Percentiles rank a stretch among this genome's conserved stretches.
phyloP scores from a whole-genome alignment of 1,284 basidiomycete genomes.

The Rhizopogon parksii region DNA sequence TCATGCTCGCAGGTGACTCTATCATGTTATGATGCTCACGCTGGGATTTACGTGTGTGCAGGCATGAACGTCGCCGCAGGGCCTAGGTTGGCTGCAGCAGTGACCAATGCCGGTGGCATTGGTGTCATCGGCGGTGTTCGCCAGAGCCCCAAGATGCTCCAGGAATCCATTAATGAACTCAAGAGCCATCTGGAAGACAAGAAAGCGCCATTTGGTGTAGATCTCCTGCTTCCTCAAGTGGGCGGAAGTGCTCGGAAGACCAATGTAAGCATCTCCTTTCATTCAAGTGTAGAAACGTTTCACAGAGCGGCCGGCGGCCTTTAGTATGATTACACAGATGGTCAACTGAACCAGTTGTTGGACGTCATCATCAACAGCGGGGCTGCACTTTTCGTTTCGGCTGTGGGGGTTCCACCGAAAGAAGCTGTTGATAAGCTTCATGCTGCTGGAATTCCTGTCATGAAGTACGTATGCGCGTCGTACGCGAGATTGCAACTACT shows the following conservation, averaged over 20 bases:
- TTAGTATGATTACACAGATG: constrained; percentile 71
- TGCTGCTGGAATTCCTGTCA: constrained; percentile 69
- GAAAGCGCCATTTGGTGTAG: constrained; percentile 76
- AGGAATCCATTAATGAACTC: constrained; percentile 59
- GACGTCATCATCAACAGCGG: constrained; percentile 76
- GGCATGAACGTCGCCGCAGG: constrained; percentile 87
- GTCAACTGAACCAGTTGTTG: constrained; percentile 67
- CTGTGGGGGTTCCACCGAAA: constrained; percentile 80
- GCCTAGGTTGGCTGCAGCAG: constrained; percentile 69
- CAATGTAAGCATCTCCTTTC: constrained; percentile 42
- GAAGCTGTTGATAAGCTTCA: constrained; percentile 78
- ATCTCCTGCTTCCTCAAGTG: constrained; percentile 74
- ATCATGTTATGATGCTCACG: not conserved
- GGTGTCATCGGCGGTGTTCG: constrained; percentile 80
- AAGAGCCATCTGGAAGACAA: constrained; percentile 64
- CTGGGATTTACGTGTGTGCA: constrained; percentile 10
- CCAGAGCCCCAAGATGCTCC: constrained; percentile 62
- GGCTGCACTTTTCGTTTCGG: constrained; percentile 76
- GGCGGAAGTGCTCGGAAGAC: constrained; percentile 76
- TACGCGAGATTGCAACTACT: constrained; percentile 5
- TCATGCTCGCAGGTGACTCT: constrained; percentile 60
- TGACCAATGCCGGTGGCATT: constrained; percentile 76
- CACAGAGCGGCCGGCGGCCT: constrained; percentile 1
- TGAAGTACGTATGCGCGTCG: constrained; percentile 58
- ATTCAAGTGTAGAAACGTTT: not conserved